Base-by-base conservation (phyloP, 2,329 filamentous ascomycete species). In the Aspergillus sp. region DNA sequence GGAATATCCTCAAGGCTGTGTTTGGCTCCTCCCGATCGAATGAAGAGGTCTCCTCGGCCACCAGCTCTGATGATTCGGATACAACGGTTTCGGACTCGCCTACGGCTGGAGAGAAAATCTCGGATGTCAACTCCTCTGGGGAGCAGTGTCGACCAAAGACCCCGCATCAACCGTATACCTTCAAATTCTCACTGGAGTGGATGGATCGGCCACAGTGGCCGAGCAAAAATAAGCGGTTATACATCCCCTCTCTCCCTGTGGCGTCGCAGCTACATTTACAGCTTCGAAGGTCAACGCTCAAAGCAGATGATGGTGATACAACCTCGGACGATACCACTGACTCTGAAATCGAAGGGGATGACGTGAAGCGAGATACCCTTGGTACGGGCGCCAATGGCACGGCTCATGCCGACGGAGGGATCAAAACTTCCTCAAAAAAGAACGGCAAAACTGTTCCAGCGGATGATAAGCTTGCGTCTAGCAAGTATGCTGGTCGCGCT, bases 121-220 rank as follows among this genome's bases (percentile, higher is more conserved):
- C 70, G 60, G 64, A 76, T 57, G 62, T 67, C 41, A 65, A 66
- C 45, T 62, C 57, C 45, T 59, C 65, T 12, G 65, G 64, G 31
- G 66, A 73, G 46, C 60, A 69, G 23, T 55, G 59, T 35, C 72
- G 70, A 41, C 76, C 68, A 60, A 76, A 68, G 46, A 73, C 69
- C n/a, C 73, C 72, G 47, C 82, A 85, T 62, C 83, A 83, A 56
- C 78, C 76, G 41, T 86, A 83, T 63, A 84, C 80, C 61, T 89
- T 89, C 77, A 87, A 85, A 59, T 89, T 89, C 68, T 87, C 85
- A 1, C 76, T 89, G n/a, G 87, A 89, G 68, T 87, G 81, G 80
- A 79, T 83, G 49, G 82, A 85, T 57, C 81, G 82, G 66, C 73
- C 82, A 69, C 69, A 79, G 64, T 72, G 76, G 70, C 59, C 81